Conservation (phyloP, 176 grass and related monocot genomes). For the Musa itinerans region DNA sequence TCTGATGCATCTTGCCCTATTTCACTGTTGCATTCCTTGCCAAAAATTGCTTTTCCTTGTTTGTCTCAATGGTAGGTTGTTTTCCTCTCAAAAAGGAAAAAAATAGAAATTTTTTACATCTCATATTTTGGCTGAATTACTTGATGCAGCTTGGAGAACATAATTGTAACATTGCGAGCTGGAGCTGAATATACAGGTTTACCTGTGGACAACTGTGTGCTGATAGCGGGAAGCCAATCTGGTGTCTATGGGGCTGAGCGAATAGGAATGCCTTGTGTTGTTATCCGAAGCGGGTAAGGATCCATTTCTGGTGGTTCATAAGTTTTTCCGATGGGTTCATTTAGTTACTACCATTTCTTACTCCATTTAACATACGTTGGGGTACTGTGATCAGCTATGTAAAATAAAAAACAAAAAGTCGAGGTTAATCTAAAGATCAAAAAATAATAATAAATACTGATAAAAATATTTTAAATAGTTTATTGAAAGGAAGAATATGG, state of each 20-base stretch:
- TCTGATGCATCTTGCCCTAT: no score
- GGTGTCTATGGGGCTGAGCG: constrained; percentile 49
- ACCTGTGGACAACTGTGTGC: constrained; percentile 47
- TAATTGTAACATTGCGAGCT: constrained; percentile 49
- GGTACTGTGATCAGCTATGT: not conserved
- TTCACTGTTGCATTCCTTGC: no score
- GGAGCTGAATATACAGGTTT: constrained; percentile 48
- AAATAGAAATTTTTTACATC: not conserved
- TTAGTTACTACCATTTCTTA: not conserved
- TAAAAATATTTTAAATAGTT: no score
- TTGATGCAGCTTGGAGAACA: constrained; percentile 49
- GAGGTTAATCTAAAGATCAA: no score
- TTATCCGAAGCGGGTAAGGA: constrained; percentile 60
- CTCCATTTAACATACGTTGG: not conserved
- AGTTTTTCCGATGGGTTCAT: not conserved
- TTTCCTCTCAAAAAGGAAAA: no score
- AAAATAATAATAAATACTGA: no score
- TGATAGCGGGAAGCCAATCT: constrained; percentile 53
- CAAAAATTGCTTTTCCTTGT: no score
- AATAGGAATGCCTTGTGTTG: constrained; percentile 67
- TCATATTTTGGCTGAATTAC: not conserved
- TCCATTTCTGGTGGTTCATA: not conserved
- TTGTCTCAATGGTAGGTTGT: no score
- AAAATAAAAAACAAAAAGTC: not conserved
- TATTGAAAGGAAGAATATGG: no score